Base-by-base conservation (phyloP, 192 early-diverging fungal genomes). In the Coemansia sp. region DNA sequence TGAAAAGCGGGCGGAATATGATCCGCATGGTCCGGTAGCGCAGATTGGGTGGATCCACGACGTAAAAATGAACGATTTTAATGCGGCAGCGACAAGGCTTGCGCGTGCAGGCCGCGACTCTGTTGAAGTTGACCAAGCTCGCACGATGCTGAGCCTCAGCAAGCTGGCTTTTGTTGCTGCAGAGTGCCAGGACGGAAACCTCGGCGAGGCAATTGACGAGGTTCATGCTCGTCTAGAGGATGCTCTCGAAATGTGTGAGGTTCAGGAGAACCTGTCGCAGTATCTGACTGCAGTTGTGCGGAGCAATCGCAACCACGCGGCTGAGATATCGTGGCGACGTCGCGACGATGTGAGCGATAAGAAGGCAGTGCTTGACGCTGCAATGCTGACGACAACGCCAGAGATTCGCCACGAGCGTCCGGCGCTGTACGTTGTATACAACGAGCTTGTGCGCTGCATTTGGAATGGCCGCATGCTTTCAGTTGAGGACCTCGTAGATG, bases 21-120 rank as follows among this genome's bases (percentile, higher is more conserved):
- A 47, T 3, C 62, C 54, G 7, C 62, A 67, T 22, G 56, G 51
- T 14, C 39, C 49, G 12, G 49, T 73, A 63, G 51, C 72, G 1
- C 60, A 67, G 24, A 50, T 72, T 11, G 65, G 62, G 29, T 80
- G 78, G 78, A 69, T 80, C 29, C 78, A 80, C 57, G 72, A 80
- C 32, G 57, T 75, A 37, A 71, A 67, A 35, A 38, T 71, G 15
- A 15, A 37, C 39, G 78, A 80, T 59, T 75, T 68, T 68, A 62
- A 25, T 21, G 66, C 60, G 8, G 78, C 73, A 35, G 73, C 72
- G 1, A 59, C 62, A 8, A 67, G 54, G 43, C 73, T 80, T 38
- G 62, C 59, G 17, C 61, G 65, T n/a, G 73, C 73, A 4, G 78
- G 69, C 32, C 68, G 65, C 12, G 68, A 59, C 21, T 60, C 78